Conservation (phyloP, 176 grass and related monocot species). For the Avena eriantha region DNA sequence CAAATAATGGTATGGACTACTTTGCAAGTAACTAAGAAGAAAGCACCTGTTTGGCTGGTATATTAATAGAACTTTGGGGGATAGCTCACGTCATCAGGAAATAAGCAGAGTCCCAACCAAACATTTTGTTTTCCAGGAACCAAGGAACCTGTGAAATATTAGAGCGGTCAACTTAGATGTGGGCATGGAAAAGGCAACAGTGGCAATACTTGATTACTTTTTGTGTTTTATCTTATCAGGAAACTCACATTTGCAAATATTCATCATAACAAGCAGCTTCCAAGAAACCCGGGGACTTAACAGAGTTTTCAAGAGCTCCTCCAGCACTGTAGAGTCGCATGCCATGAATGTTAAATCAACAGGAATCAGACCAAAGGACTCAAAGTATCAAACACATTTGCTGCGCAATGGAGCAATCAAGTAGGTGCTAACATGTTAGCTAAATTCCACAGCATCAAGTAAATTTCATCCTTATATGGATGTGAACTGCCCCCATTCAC, state of each 20-base stretch:
- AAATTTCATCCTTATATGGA: conserved; percentile 55
- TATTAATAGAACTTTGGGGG: conserved; percentile 8
- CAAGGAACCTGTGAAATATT: background rate
- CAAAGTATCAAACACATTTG: background rate
- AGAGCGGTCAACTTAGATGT: background rate
- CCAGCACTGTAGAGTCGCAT: background rate
- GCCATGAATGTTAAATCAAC: conserved; percentile 30
- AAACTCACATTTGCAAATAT: conserved; percentile 19
- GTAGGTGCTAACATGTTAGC: conserved; percentile 41
- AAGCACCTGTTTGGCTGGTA: conserved; percentile 9
- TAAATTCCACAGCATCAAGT: conserved; percentile 49
- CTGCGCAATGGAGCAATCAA: conserved; percentile 16
- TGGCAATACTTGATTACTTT: background rate
- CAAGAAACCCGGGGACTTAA: background rate
- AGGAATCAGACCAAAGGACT: background rate
- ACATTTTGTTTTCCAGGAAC: conserved; percentile 30
- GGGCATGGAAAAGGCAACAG: background rate
- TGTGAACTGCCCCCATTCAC: conserved; percentile 56
- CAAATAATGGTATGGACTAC: conserved; percentile 10
- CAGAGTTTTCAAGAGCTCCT: background rate
- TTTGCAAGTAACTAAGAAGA: background rate
- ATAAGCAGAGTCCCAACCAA: conserved; percentile 29
- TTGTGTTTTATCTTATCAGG: background rate
- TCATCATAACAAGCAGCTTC: background rate
- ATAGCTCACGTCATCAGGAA: conserved; percentile 10